These are phyloP conservation scores for Chamaenerion angustifolium DNA, from an alignment of 345 rosid species.

Conservation along the genomic window DNA sequence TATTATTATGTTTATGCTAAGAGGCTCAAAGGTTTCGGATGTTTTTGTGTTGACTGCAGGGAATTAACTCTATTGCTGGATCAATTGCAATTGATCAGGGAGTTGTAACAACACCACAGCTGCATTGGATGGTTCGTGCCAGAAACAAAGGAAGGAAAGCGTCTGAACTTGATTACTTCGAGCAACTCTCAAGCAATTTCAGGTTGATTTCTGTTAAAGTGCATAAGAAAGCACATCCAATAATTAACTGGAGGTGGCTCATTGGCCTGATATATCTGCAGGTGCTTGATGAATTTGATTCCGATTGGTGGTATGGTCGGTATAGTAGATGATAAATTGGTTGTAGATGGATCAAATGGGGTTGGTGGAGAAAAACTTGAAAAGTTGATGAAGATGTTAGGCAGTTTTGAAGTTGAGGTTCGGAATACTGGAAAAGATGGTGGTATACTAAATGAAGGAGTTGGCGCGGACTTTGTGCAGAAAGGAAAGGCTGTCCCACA, in stretches of 20 bases:
- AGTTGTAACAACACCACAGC: slow-evolving; percentile 77
- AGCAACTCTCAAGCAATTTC: slow-evolving; percentile 58
- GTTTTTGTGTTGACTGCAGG: slow-evolving; percentile 22
- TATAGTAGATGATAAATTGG: slow-evolving; percentile 23
- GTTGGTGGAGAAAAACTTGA: slow-evolving; percentile 79
- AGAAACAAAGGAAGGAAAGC: slow-evolving; percentile 58
- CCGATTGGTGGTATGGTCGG: slow-evolving; percentile 23
- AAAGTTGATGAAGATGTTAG: slow-evolving; percentile 31
- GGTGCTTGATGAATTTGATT: slow-evolving; percentile 52
- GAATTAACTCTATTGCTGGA: slow-evolving; percentile 54
- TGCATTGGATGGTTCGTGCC: slow-evolving; percentile 93
- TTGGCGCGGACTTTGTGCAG: slow-evolving; percentile 96
- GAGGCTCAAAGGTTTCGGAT: slow-evolving; percentile 1
- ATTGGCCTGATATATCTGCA: slow-evolving; percentile 6
- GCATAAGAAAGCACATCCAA: too few species aligned
- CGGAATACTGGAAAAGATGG: slow-evolving; percentile 61
- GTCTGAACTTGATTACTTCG: slow-evolving; percentile 62
- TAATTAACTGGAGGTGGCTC: too few species aligned
- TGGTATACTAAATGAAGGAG: slow-evolving; percentile 75
- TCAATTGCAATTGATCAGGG: slow-evolving; percentile 55
- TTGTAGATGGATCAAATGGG: slow-evolving; percentile 91
- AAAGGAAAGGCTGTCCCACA: slow-evolving; percentile 75
- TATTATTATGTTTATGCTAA: slow-evolving; percentile 1
- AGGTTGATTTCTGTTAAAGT: slow-evolving; percentile 22
- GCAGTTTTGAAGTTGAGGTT: slow-evolving; percentile 46